A percentile compares a stretch with the other conserved stretches of the same genome.
phyloP scores from a whole-genome alignment of 148 eudicot species.

The Salicornia ramosissima region DNA sequence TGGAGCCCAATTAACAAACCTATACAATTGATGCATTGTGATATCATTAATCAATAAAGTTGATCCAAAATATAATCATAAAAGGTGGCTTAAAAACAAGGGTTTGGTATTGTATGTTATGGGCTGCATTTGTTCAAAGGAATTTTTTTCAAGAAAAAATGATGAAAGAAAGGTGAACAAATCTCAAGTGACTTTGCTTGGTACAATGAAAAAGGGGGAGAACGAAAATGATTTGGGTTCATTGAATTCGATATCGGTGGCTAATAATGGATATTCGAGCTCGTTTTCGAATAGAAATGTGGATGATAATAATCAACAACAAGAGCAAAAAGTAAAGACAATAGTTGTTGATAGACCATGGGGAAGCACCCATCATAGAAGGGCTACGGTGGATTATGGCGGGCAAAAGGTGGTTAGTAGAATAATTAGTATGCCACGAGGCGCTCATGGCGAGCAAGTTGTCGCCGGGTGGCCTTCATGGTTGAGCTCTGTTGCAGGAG shows the following conservation, averaged over 20 bases:
- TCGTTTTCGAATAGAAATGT: slow-evolving; percentile 6
- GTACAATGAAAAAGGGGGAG: slow-evolving; percentile 27
- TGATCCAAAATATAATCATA: no score
- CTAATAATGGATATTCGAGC: slow-evolving; percentile 23
- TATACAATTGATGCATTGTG: no score
- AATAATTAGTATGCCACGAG: slow-evolving; percentile 38
- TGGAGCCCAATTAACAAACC: no score
- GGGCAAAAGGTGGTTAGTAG: slow-evolving; percentile 31
- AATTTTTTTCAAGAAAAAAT: slow-evolving; percentile 28
- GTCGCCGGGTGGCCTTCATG: slow-evolving; percentile 75
- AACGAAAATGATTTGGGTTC: slow-evolving; percentile 33
- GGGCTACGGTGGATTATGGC: slow-evolving; percentile 35
- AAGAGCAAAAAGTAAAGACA: slow-evolving; percentile 15
- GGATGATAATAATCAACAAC: slow-evolving; percentile 11
- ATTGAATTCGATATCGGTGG: slow-evolving; percentile 17
- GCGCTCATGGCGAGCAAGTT: slow-evolving; percentile 35
- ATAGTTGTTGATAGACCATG: no score
- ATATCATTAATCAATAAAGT: no score
- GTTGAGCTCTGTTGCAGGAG: slow-evolving; percentile 71
- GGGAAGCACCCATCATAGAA: slow-evolving; percentile 38
- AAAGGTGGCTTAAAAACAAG: no score
- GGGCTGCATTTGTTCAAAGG: slow-evolving; percentile 79
- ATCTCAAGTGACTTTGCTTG: slow-evolving; percentile 23
- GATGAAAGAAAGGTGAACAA: slow-evolving; percentile 29
- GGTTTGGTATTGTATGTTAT: no score